Evolutionary conservation across 176 grass and related monocot genomes (phyloP).

Genomic region (Pontederia crassipes): DNA sequence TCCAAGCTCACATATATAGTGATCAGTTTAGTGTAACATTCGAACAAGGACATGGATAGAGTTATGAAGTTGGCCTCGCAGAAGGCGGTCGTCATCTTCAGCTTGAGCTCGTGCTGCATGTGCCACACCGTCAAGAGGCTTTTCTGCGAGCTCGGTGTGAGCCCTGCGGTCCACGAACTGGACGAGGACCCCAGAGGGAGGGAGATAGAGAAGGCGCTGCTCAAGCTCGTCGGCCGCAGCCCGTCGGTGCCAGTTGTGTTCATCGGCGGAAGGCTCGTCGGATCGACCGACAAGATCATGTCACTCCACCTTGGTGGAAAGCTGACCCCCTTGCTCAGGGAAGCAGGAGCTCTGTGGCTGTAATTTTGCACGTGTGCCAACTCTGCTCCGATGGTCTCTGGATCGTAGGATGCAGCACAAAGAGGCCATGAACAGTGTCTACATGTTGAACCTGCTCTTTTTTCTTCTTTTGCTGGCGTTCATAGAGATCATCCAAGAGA

Average conservation of each 20-base stretch:
- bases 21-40: neutral
- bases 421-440: too few relatives aligned
- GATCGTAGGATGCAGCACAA: neutral
- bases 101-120: constrained; percentile 28
- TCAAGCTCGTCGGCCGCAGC: constrained; percentile 6
- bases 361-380: neutral
- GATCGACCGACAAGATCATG: constrained; percentile 27
- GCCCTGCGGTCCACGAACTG: constrained; percentile 8
- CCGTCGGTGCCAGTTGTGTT: constrained; percentile 9
- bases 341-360: constrained; percentile 24
- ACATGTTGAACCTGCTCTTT: too few relatives aligned
- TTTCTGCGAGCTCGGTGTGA: constrained; percentile 21
- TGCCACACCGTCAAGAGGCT: constrained; percentile 20
- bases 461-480: too few relatives aligned
- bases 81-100: constrained; percentile 20
- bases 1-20: neutral
- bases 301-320: constrained; percentile 20
- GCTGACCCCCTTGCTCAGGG: constrained; percentile 12
- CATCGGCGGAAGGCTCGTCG: constrained; percentile 20
- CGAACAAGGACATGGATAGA: constrained; percentile 16
- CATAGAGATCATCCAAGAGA: too few relatives aligned
- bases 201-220: constrained; percentile 21
- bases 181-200: constrained; percentile 11
- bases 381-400: neutral
- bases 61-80: constrained; percentile 21